Evolutionary conservation across 2,329 filamentous ascomycete species (phyloP).

Genomic region (Exophiala calicioides): DNA sequence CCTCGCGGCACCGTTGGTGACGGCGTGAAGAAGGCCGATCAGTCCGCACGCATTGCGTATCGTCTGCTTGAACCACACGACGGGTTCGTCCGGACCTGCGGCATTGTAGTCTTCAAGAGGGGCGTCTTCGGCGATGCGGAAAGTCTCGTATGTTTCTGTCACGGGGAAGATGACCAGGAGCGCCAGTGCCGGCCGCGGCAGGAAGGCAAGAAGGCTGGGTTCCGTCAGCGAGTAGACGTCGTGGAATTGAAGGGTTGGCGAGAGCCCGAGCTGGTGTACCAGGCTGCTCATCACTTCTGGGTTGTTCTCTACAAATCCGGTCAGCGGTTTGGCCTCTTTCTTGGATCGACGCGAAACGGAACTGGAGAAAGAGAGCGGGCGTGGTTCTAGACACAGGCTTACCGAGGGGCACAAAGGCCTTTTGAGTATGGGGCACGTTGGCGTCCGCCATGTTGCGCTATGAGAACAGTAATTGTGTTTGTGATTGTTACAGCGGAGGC

Average conservation of each 20-base stretch:
- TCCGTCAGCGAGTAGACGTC: constrained; percentile 93
- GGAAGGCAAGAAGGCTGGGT: constrained; percentile 77
- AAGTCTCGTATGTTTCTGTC: constrained; percentile 73
- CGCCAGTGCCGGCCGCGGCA: constrained; percentile 84
- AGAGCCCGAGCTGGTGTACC: constrained; percentile 79
- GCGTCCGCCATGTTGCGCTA: constrained; percentile 26
- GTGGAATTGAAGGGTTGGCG: constrained; percentile 73
- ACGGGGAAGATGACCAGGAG: constrained; percentile 92
- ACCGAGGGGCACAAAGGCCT: constrained; percentile 54
- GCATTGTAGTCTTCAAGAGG: constrained; percentile 64
- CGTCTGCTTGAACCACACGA: constrained; percentile 93
- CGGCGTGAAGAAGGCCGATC: constrained; percentile 82
- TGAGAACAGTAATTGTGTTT: too few species aligned
- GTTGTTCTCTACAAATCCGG: constrained; percentile 79
- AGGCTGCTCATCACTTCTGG: constrained; percentile 85
- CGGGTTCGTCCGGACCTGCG: constrained; percentile 68
- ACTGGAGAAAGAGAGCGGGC: too few species aligned
- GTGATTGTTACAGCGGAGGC: not conserved
- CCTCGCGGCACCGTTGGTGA: constrained; percentile 72
- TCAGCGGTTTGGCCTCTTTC: too few species aligned
- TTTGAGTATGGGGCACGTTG: constrained; percentile 41
- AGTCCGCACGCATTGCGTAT: constrained; percentile 91
- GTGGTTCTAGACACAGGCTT: too few species aligned
- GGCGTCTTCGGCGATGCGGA: constrained; percentile 72
- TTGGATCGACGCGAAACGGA: too few species aligned